Evolutionary conservation across 345 rosid species (phyloP), one percentile per base, ranked within the genome.

Genomic region (Pistacia atlantica): DNA sequence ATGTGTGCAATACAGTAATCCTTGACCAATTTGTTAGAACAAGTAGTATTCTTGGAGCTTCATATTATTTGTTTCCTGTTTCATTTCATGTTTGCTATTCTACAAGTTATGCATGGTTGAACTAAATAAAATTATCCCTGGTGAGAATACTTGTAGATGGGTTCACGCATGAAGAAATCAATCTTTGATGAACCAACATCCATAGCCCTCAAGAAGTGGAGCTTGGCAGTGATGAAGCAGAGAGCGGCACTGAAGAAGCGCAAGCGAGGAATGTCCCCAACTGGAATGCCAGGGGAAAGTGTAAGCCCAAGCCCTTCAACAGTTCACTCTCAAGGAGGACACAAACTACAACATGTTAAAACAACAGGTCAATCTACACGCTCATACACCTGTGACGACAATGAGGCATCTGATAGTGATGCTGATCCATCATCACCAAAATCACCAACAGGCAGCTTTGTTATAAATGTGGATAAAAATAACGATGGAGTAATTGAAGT

Each of bases 121-220:
- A 31, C 33, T 31, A 31, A 31, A 31, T 31, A 31, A 31, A 31
- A 31, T 31, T 31, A 31, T 31, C 33, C 33, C 33, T 31, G 33
- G 33, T 31, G 33, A 1, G 33, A 62, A 62, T 20, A 8, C 58
- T 60, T 52, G 72, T 84, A 96, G 97, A 96, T 96, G 99, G 99
- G 99, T 75, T 83, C 97, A 0, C 73, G 75, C 57, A 92, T 93
- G 99, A 96, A 96, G 84, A 93, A 70, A 82, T 88, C 98, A 3
- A 88, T 93, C 68, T 96, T 96, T 49, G 98, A 96, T 64, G 98
- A 96, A 11, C 98, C 93, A 81, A 92, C 95, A 6, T 92, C 95
- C 8, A 93, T 83, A 77, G 99, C 99, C 1, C 89, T 96, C 5
- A 93, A 88, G 89, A 93, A 86, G 70, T 96, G 99, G 99, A 97